Conservation (phyloP, 2,329 filamentous ascomycete genomes). For the Diplodia corticola region DNA sequence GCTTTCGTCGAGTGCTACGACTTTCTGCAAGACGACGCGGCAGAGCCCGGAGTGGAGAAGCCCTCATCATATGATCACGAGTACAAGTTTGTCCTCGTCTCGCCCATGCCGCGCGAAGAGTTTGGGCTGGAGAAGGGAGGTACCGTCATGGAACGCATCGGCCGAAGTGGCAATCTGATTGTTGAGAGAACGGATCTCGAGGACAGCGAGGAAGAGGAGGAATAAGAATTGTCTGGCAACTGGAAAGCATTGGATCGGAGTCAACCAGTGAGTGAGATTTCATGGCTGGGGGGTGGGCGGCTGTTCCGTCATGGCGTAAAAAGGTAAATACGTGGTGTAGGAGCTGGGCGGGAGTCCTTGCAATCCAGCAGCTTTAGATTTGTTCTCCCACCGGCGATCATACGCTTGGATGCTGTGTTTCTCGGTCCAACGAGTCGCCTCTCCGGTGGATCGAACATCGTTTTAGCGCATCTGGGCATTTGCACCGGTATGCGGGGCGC, state of each 20-base stretch:
- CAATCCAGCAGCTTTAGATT: background rate
- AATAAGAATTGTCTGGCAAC: background rate
- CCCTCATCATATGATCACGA: slow-evolving; percentile 74
- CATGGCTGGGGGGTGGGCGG: background rate
- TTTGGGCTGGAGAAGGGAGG: slow-evolving; percentile 68
- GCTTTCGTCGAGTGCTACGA: slow-evolving; percentile 94
- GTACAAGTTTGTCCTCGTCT: slow-evolving; percentile 83
- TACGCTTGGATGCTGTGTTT: background rate
- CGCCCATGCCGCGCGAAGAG: slow-evolving; percentile 79
- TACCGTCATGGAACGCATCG: slow-evolving; percentile 71
- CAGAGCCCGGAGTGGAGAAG: slow-evolving; percentile 44
- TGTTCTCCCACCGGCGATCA: slow-evolving; percentile 5
- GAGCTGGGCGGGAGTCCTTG: background rate
- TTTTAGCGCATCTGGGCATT: slow-evolving; percentile 9
- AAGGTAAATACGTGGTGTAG: slow-evolving; percentile 4
- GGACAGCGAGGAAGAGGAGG: slow-evolving; percentile 43
- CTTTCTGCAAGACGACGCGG: slow-evolving; percentile 50
- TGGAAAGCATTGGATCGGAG: slow-evolving; percentile 12
- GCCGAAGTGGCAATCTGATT: slow-evolving; percentile 82
- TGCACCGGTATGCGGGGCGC: background rate
- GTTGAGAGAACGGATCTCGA: slow-evolving; percentile 71
- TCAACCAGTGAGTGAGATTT: background rate
- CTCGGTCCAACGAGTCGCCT: background rate
- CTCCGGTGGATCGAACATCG: slow-evolving; percentile 17
- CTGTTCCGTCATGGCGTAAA: background rate